Evolutionary conservation across 2,329 filamentous ascomycete species (phyloP).

Genomic region (Hymenotorrendiella dingleyae): DNA sequence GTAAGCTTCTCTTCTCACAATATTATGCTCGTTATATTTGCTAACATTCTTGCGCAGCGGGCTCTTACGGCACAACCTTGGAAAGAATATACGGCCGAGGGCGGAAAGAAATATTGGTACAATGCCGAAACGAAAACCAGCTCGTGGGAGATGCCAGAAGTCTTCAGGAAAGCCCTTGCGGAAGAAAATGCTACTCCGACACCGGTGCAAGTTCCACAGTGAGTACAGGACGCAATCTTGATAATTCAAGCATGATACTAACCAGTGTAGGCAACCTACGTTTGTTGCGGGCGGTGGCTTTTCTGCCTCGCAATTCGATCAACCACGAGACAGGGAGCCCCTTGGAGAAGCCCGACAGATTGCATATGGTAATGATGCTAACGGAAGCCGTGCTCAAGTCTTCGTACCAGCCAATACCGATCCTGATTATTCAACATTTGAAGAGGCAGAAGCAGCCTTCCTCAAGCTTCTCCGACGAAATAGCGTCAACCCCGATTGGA

Average conservation of each 20-base stretch:
- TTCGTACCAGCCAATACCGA: conserved; percentile 62
- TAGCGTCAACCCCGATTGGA: conserved; percentile 85
- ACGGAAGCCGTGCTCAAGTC: conserved; percentile 42
- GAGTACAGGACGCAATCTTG: conserved; percentile 27
- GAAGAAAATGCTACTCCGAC: conserved; percentile 41
- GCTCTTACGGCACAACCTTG: conserved; percentile 78
- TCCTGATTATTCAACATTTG: conserved; percentile 70
- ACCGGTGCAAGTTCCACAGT: conserved; percentile 37
- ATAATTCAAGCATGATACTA: conserved; percentile 3
- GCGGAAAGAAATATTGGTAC: conserved; percentile 91
- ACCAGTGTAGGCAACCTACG: conserved; percentile 28
- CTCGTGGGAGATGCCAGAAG: conserved; percentile 89
- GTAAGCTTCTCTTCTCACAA: conserved; percentile 39
- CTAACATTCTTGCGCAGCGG: conserved; percentile 45
- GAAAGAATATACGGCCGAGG: conserved; percentile 85
- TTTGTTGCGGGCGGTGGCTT: conserved; percentile 39
- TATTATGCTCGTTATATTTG: conserved; percentile 14
- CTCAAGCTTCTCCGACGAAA: conserved; percentile 80
- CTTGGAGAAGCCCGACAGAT: conserved; percentile 52
- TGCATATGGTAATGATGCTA: conserved; percentile 48
- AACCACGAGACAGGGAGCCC: conserved; percentile 33
- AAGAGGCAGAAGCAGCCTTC: conserved; percentile 91
- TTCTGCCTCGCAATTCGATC: conserved; percentile 27
- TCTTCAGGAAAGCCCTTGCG: conserved; percentile 68
- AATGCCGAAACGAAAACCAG: conserved; percentile 88